phyloP scores from a whole-genome alignment of 1,139 yeast genomes.

The Wickerhamomyces sp. region DNA sequence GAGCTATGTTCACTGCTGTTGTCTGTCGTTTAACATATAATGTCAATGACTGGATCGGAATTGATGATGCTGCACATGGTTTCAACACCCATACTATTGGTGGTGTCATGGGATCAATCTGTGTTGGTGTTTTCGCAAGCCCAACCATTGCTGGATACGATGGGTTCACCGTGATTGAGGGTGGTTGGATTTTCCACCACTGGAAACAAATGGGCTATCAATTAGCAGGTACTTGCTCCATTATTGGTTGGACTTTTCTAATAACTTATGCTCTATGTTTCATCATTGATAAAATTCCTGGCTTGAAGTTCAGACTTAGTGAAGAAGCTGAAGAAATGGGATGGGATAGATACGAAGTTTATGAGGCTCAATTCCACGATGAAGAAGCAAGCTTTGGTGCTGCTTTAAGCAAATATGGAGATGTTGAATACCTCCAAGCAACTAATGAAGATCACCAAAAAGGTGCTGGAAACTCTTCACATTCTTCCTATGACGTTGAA shows the following conservation, averaged over 20 bases:
- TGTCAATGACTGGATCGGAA: conserved; percentile 37
- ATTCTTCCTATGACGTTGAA: background rate
- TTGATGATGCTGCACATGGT: conserved; percentile 45
- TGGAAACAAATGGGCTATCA: conserved; percentile 48
- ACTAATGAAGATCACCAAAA: too few species aligned
- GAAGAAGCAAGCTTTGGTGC: background rate
- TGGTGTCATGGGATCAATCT: conserved; percentile 40
- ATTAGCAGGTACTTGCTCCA: conserved; percentile 38
- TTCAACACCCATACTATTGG: conserved; percentile 46
- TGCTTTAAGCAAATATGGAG: background rate
- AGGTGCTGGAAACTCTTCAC: too few species aligned
- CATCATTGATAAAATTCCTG: conserved; percentile 43
- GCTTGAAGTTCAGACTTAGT: conserved; percentile 35
- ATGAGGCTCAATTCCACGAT: conserved; percentile 20
- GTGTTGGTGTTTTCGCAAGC: conserved; percentile 42
- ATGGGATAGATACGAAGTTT: conserved; percentile 39
- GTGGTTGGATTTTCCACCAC: conserved; percentile 49
- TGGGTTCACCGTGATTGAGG: conserved; percentile 40
- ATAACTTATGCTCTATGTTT: conserved; percentile 38
- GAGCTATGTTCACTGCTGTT: conserved; percentile 37
- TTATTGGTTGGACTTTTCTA: conserved; percentile 37
- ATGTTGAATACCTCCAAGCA: background rate
- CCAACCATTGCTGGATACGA: conserved; percentile 43
- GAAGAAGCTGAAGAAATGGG: conserved; percentile 40
- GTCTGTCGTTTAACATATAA: conserved; percentile 36